A percentile compares a stretch with the other conserved stretches of the same genome.
Evolutionary conservation across 768 basidiomycete genomes (phyloP).

Genomic region (Boletellus ananas): DNA sequence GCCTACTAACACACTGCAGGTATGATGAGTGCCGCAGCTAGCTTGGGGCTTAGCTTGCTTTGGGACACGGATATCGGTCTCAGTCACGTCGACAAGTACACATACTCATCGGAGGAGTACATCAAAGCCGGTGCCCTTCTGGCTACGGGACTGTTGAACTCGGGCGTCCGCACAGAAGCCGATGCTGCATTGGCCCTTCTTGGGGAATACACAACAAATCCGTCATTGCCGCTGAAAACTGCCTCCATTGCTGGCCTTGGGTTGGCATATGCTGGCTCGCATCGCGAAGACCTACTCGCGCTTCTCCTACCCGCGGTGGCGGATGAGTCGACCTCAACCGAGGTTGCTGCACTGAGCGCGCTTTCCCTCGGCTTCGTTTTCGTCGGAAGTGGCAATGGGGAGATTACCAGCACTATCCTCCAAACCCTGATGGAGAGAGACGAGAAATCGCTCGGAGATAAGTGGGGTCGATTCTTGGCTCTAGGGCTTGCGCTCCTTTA

Average conservation of each 20-base stretch:
- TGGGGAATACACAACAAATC: constrained; percentile 85
- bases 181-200: constrained; percentile 91
- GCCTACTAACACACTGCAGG: constrained; percentile 39
- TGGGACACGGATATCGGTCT: constrained; percentile 97
- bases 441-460: constrained; percentile 76
- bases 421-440: constrained; percentile 87
- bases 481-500: constrained; percentile 88
- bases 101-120: constrained; percentile 92
- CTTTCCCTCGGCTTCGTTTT: constrained; percentile 93
- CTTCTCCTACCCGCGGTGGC: constrained; percentile 77
- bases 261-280: constrained; percentile 91
- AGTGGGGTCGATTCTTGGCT: constrained; percentile 91
- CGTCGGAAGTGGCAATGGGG: constrained; percentile 92
- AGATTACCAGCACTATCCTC: constrained; percentile 83
- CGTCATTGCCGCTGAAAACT: constrained; percentile 77
- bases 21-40: constrained; percentile 96
- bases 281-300: constrained; percentile 77
- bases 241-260: constrained; percentile 91
- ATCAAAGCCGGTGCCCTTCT: constrained; percentile 98
- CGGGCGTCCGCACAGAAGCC: constrained; percentile 84
- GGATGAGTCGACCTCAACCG: constrained; percentile 83
- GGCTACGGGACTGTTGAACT: constrained; percentile 90
- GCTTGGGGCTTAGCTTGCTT: constrained; percentile 84
- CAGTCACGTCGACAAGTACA: constrained; percentile 94
- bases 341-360: constrained; percentile 81